Percentiles rank a stretch among this genome's conserved stretches.
phyloP scores from a whole-genome alignment of 2,329 filamentous ascomycete genomes.

The Xylariaceae sp. region DNA sequence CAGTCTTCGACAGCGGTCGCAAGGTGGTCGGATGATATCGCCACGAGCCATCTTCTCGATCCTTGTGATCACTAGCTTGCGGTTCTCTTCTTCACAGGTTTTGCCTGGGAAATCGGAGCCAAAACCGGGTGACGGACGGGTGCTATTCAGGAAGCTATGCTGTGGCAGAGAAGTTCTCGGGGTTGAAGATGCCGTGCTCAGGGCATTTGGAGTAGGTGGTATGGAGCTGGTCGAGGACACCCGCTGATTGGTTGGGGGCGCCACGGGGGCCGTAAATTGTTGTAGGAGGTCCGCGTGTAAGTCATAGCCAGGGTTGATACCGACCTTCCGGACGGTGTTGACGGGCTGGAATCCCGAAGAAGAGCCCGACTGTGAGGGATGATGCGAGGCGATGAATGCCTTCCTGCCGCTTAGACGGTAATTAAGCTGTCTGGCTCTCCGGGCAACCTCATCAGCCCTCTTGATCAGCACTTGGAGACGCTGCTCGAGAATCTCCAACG shows the following conservation, averaged over 20 bases:
- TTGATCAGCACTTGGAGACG: slow-evolving; percentile 72
- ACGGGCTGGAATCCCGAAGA: slow-evolving; percentile 35
- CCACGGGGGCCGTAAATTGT: slow-evolving; percentile 42
- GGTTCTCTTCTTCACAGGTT: slow-evolving; percentile 34
- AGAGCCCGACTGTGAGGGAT: slow-evolving; percentile 40
- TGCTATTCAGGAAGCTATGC: slow-evolving; percentile 23
- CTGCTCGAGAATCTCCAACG: slow-evolving; percentile 76
- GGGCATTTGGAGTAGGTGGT: slow-evolving; percentile 30
- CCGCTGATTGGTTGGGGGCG: slow-evolving; percentile 24
- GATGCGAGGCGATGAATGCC: slow-evolving; percentile 63
- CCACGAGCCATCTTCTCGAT: slow-evolving; percentile 73
- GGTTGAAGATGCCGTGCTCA: slow-evolving; percentile 28
- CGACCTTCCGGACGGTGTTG: slow-evolving; percentile 30
- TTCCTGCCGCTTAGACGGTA: slow-evolving; percentile 72
- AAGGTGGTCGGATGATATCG: slow-evolving; percentile 72
- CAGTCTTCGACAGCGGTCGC: slow-evolving; percentile 74
- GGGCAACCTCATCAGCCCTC: slow-evolving; percentile 67
- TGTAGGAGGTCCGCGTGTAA: slow-evolving; percentile 52
- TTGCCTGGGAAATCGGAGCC: slow-evolving; percentile 27
- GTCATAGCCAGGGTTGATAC: slow-evolving; percentile 37
- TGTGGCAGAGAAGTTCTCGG: slow-evolving; percentile 30
- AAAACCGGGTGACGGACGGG: slow-evolving; percentile 29
- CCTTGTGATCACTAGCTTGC: slow-evolving; percentile 61
- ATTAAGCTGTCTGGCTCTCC: slow-evolving; percentile 66
- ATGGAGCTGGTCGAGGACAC: slow-evolving; percentile 29